Evolutionary conservation across 1,284 basidiomycete species (phyloP).

Genomic region (Leccinum pachyderme): DNA sequence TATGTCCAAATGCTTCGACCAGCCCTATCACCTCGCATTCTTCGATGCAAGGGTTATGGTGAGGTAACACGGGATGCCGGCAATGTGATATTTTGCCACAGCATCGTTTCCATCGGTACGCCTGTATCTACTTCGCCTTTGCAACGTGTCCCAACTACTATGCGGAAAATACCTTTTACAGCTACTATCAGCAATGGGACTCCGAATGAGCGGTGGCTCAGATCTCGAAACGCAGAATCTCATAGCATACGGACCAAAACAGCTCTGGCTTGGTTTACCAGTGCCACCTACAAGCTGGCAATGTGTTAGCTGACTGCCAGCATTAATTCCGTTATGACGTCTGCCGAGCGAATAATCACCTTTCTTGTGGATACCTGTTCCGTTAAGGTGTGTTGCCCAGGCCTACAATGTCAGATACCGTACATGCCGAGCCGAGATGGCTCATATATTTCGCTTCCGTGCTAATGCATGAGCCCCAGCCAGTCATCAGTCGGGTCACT

Average conservation of each 20-base stretch:
- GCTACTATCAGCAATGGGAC: not conserved
- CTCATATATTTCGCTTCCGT: constrained; percentile 8
- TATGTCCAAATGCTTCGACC: not conserved
- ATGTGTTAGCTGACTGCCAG: not conserved
- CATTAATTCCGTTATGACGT: not conserved
- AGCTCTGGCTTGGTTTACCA: not conserved
- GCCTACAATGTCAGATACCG: not conserved
- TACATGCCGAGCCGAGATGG: not conserved
- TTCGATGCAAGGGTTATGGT: not conserved
- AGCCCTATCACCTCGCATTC: not conserved
- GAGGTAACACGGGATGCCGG: not conserved
- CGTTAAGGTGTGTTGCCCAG: not conserved
- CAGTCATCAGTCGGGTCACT: constrained; percentile 2
- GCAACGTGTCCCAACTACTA: constrained; percentile 5
- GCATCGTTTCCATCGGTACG: not conserved
- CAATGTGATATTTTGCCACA: not conserved
- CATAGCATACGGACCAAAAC: not conserved
- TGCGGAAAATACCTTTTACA: not conserved
- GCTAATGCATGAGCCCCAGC: not conserved
- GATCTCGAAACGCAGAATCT: not conserved
- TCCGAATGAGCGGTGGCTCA: not conserved
- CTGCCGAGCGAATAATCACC: not conserved
- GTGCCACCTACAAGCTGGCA: not conserved
- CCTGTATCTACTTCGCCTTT: not conserved
- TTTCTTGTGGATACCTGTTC: not conserved